These are phyloP conservation scores for Crithidia mellificae DNA, from an alignment of 208 protist species.

Conservation along the genomic window DNA sequence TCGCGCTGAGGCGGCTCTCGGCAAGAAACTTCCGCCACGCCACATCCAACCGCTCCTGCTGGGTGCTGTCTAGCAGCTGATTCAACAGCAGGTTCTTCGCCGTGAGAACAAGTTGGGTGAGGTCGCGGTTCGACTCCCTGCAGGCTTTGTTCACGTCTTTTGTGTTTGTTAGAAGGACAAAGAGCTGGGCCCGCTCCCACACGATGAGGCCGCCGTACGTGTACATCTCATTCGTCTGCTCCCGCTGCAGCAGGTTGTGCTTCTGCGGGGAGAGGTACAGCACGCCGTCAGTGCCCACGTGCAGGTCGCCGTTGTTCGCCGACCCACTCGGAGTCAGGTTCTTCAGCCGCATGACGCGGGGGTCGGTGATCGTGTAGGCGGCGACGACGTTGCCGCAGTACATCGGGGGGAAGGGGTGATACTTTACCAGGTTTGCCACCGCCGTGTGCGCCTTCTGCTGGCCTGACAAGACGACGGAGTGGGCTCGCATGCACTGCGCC, in stretches of 20 bases:
- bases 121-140: slow-evolving; percentile 37
- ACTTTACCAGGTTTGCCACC: slow-evolving; percentile 65
- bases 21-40: slow-evolving; percentile 55
- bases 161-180: slow-evolving; percentile 57
- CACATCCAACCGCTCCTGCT: slow-evolving; percentile 62
- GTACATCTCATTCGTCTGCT: slow-evolving; percentile 45
- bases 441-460: slow-evolving; percentile 47
- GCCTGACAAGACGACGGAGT: slow-evolving; percentile 44
- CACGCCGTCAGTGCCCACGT: slow-evolving; percentile 24
- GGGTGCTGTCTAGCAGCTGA: slow-evolving; percentile 71
- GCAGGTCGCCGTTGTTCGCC: slow-evolving; percentile 22
- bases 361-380: slow-evolving; percentile 66
- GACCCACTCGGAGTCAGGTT: slow-evolving; percentile 32
- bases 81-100: slow-evolving; percentile 60
- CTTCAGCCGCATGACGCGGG: slow-evolving; percentile 56
- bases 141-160: slow-evolving; percentile 16
- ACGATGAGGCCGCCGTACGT: slow-evolving; percentile 67
- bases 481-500: slow-evolving; percentile 27
- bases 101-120: slow-evolving; percentile 40
- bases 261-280: slow-evolving; percentile 32
- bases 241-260: slow-evolving; percentile 28
- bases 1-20: slow-evolving; percentile 4
- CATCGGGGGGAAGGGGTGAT: slow-evolving; percentile 74
- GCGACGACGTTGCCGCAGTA: slow-evolving; percentile 56
- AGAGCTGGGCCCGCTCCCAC: slow-evolving; percentile 65